These are phyloP conservation scores for Rhizophora apiculata DNA, from an alignment of 345 rosid genomes.

Conservation along the genomic window DNA sequence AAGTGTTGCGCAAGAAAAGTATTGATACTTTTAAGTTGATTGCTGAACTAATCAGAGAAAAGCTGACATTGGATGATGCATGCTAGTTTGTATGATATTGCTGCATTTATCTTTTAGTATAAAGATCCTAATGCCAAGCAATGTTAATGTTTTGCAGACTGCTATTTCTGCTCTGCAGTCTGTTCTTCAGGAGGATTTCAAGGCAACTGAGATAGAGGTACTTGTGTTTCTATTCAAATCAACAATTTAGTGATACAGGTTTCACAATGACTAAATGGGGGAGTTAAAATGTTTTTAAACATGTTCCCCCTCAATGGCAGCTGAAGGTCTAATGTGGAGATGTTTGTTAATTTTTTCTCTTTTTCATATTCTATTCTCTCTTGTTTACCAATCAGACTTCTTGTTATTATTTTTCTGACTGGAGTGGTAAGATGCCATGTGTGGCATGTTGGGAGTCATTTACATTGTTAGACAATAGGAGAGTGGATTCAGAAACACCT, in stretches of 20 bases:
- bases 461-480: neutral
- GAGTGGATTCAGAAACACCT: neutral
- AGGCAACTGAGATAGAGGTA: constrained; percentile 95
- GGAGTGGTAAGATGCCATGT: too few species aligned
- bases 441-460: too few species aligned
- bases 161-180: constrained; percentile 81
- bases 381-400: too few species aligned
- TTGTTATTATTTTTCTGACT: too few species aligned
- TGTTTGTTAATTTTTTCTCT: neutral
- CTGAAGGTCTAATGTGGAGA: neutral
- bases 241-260: neutral
- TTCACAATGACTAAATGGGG: neutral
- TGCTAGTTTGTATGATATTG: neutral
- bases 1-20: neutral
- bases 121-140: constrained; percentile 7
- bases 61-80: neutral
- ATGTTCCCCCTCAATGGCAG: neutral
- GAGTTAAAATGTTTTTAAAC: neutral
- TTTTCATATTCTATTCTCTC: neutral
- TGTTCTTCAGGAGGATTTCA: constrained; percentile 90
- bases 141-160: constrained; percentile 38
- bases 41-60: neutral
- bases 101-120: neutral
- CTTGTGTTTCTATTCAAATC: neutral
- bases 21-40: neutral